These are phyloP conservation scores for Cylindrodendrum hubeiense DNA, from an alignment of 2,329 filamentous ascomycete genomes.

Conservation along the genomic window DNA sequence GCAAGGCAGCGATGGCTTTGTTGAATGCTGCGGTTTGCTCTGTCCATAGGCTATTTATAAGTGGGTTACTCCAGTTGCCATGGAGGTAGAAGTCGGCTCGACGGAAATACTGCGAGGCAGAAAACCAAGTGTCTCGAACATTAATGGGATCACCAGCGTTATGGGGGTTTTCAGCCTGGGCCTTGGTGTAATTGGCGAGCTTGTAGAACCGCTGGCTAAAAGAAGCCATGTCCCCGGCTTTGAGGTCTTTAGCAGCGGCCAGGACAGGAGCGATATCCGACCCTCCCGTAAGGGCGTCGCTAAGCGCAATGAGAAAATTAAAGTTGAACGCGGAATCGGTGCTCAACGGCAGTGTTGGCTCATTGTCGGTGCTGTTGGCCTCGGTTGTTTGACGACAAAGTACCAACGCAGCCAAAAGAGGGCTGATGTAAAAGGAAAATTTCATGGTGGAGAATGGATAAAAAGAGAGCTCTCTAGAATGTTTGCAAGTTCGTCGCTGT, in stretches of 20 bases:
- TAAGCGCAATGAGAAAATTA: conserved; percentile 11
- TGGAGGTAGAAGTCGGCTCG: conserved; percentile 57
- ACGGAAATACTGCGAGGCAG: conserved; percentile 57
- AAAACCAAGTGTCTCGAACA: conserved; percentile 47
- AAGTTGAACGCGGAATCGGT: conserved; percentile 13
- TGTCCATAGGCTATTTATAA: conserved; percentile 53
- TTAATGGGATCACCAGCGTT: conserved; percentile 40
- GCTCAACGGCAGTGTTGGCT: conserved; percentile 11
- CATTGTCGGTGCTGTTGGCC: neutral
- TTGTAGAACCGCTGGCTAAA: conserved; percentile 37
- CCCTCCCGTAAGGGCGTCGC: conserved; percentile 16
- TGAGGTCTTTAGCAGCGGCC: conserved; percentile 43
- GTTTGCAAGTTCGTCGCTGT: neutral
- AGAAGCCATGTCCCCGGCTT: conserved; percentile 39
- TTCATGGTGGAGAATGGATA: conserved; percentile 1
- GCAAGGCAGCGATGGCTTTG: conserved; percentile 51
- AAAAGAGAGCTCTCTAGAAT: neutral
- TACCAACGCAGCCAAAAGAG: conserved; percentile 4
- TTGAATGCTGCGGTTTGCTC: conserved; percentile 53
- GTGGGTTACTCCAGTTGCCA: conserved; percentile 54
- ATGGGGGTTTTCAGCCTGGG: conserved; percentile 34
- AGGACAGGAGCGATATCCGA: conserved; percentile 50
- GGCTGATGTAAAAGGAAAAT: neutral
- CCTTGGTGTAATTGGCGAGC: conserved; percentile 40
- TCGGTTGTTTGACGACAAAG: neutral